Conservation (phyloP, 73 alveolate genomes). For the Stentor coeruleus region DNA sequence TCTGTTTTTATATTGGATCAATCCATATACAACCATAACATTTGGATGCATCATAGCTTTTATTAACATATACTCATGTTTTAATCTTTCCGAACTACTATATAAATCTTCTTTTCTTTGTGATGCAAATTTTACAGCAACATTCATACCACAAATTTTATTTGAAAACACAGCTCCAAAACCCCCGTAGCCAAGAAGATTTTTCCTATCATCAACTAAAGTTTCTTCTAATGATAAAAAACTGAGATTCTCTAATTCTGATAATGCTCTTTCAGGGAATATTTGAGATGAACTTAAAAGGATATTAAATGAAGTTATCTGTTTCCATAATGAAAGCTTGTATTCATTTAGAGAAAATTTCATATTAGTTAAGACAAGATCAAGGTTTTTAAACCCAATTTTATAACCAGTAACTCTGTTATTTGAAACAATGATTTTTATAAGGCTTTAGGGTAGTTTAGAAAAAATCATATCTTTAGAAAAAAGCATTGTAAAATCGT, state of each 20-base stretch:
- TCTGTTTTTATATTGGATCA: background rate
- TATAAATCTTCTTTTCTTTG: background rate
- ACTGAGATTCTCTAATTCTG: background rate
- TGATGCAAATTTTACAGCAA: constrained; percentile 9
- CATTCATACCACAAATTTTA: background rate
- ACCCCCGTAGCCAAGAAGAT: background rate
- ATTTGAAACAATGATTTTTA: background rate
- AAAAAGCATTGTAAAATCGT: background rate
- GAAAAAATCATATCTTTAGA: background rate
- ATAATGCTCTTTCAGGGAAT: background rate
- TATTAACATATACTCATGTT: background rate
- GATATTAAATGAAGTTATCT: background rate
- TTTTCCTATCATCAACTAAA: background rate
- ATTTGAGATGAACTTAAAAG: background rate
- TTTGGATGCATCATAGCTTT: background rate
- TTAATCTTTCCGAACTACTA: background rate
- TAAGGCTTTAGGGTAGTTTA: background rate
- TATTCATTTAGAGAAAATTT: background rate
- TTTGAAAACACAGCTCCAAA: background rate
- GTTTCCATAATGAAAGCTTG: background rate
- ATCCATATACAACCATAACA: constrained; percentile 10
- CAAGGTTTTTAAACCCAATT: background rate
- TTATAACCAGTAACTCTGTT: background rate
- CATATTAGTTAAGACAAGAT: background rate
- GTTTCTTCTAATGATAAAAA: background rate